Evolutionary conservation across 2,329 filamentous ascomycete genomes (phyloP), one percentile per base, ranked within the genome.

Genomic region (Trichophyton schoenleinii): DNA sequence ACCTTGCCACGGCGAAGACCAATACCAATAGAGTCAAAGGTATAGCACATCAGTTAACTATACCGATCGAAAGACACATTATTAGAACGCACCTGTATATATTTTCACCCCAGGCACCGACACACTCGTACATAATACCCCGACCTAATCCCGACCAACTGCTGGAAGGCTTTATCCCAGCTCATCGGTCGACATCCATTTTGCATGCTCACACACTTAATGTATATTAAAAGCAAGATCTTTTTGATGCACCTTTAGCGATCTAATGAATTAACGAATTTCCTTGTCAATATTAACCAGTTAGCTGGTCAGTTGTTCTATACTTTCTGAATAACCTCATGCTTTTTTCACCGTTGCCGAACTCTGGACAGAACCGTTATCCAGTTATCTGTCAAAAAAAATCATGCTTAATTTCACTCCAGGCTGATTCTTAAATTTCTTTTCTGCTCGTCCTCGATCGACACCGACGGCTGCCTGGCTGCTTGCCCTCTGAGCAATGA

Each of bases 1-100:
- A 85, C 85, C 58, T 75, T 89, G 58, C 86, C 86, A 1, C 80
- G 83, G 69, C 78, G 81, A 65, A 62, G 31, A 34, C 52, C 52
- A 13, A 55, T 55, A 20, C 52, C 52, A 5, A 55, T 55, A 11
- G 52, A 55, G 18, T 34, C 52, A 34, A 73, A 70, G 63, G 71
- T 68, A 65, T 73, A 72, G 9, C 52, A 1, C 2, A 4, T 28
- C 7, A 31, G 28, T 55, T 55, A 18, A 18, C 18, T 18, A 55
- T 34, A 55, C 52, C 31, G 3, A 55, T 13, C 34, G 2, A 13
- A 2, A 9, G 11, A n/a, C 52, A n/a, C 52, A 1, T 52, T 52
- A 1, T 52, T 52, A 31, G 46, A 52, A 52, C 20, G 20, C n/a
- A 36, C n/a, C 15, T 55, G 52, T 55, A 55, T 13, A 55, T 55